Percentiles rank a stretch among this genome's conserved stretches.
Evolutionary conservation across 192 early-diverging fungal species (phyloP).

Genomic region (Coemansia sp.): DNA sequence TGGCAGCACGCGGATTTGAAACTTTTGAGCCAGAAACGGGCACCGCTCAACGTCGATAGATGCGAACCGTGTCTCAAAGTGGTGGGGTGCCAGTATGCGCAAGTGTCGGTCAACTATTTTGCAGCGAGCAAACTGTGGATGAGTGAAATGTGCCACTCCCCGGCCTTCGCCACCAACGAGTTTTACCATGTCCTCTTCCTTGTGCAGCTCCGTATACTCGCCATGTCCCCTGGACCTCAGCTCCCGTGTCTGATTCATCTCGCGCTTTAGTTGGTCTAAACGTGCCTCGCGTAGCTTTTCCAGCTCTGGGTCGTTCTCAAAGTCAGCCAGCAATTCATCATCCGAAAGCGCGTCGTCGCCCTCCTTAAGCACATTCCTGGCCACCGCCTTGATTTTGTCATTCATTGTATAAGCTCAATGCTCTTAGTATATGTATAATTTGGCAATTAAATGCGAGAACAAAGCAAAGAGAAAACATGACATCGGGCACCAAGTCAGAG

Average conservation of each 20-base stretch:
- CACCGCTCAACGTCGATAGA: slow-evolving; percentile 84
- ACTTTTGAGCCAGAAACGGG: slow-evolving; percentile 86
- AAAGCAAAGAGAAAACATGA: too few species aligned
- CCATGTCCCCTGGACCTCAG: slow-evolving; percentile 69
- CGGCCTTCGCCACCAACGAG: slow-evolving; percentile 65
- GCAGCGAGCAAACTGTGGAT: slow-evolving; percentile 90
- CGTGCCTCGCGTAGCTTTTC: slow-evolving; percentile 76
- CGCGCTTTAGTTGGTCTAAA: slow-evolving; percentile 76
- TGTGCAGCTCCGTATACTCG: slow-evolving; percentile 64
- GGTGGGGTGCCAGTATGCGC: slow-evolving; percentile 71
- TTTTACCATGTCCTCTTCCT: slow-evolving; percentile 81
- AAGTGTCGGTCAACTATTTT: slow-evolving; percentile 90
- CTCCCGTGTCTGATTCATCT: slow-evolving; percentile 61
- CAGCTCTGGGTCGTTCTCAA: slow-evolving; percentile 76
- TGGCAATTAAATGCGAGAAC: too few species aligned
- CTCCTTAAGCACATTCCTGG: slow-evolving; percentile 31
- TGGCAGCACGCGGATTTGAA: slow-evolving; percentile 82
- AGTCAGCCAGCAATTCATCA: slow-evolving; percentile 75
- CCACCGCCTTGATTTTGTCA: slow-evolving; percentile 29
- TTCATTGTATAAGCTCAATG: slow-evolving; percentile 15
- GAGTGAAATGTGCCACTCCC: slow-evolving; percentile 83
- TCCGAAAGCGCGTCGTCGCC: slow-evolving; percentile 63
- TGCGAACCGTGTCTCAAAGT: slow-evolving; percentile 82
- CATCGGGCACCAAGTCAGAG: too few species aligned
- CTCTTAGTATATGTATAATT: too few species aligned